Conservation (phyloP, 179 eudicot genomes). For the Beta lomatogona region DNA sequence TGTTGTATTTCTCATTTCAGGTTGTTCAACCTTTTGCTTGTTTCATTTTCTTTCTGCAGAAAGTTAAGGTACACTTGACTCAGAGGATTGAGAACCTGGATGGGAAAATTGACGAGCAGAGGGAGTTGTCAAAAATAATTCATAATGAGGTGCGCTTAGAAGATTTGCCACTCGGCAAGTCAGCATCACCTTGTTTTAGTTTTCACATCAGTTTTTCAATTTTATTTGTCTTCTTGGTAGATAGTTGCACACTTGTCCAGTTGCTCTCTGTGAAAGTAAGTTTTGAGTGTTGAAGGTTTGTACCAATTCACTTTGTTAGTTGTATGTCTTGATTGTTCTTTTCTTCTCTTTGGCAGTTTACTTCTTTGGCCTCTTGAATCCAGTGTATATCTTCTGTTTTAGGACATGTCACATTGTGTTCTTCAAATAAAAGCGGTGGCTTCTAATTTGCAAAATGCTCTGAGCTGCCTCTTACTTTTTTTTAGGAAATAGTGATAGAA, state of each 20-base stretch:
- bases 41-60: constrained; percentile 40
- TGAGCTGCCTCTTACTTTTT: background rate
- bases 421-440: background rate
- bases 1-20: constrained; percentile 9
- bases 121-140: constrained; percentile 66
- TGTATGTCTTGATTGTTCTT: background rate
- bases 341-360: background rate
- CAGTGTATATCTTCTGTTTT: background rate
- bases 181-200: background rate
- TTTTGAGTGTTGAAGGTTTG: background rate
- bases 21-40: background rate
- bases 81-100: constrained; percentile 83
- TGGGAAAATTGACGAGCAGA: constrained; percentile 85
- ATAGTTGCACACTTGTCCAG: constrained; percentile 6
- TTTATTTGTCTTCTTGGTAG: background rate
- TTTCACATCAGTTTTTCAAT: background rate
- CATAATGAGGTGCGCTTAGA: constrained; percentile 53
- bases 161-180: background rate
- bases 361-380: background rate
- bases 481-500: background rate
- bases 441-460: background rate
- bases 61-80: constrained; percentile 81
- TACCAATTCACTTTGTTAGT: background rate
- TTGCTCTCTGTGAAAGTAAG: background rate
- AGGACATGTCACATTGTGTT: background rate